Percentiles rank a stretch among this genome's conserved stretches.
Conservation (phyloP, 2,329 filamentous ascomycete species). For the Penicillium sp. region DNA sequence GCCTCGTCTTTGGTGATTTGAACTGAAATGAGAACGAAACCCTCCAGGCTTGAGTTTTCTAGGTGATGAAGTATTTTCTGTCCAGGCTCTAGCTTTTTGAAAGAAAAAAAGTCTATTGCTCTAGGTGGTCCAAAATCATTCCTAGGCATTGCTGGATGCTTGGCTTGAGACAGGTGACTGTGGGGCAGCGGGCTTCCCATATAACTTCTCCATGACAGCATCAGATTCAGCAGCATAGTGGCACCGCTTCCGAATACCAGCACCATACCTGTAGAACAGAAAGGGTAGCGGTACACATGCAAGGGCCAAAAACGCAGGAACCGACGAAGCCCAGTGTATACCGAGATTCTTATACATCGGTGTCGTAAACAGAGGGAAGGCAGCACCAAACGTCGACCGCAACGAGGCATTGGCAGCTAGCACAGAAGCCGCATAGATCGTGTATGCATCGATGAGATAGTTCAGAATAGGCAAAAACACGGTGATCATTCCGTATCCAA, state of each 20-base stretch:
- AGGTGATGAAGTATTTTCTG: too few relatives aligned
- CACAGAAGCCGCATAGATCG: constrained; percentile 17
- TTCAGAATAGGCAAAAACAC: constrained; percentile 29
- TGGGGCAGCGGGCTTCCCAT: not conserved
- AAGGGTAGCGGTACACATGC: constrained; percentile 15
- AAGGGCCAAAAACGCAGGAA: constrained; percentile 15
- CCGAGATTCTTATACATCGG: constrained; percentile 16
- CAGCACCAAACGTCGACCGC: constrained; percentile 12
- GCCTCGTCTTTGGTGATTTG: too few relatives aligned
- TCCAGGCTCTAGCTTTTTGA: too few relatives aligned
- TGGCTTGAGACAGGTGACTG: not conserved
- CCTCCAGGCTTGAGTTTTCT: too few relatives aligned
- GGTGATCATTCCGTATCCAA: constrained; percentile 57
- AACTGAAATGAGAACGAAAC: too few relatives aligned
- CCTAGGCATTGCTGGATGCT: too few relatives aligned
- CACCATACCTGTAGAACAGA: constrained; percentile 13
- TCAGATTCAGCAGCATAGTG: constrained; percentile 1
- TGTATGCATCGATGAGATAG: constrained; percentile 18
- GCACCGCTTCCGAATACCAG: constrained; percentile 5
- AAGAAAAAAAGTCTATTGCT: too few relatives aligned
- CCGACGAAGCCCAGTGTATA: constrained; percentile 17
- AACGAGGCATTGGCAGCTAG: constrained; percentile 11
- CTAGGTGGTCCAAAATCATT: too few relatives aligned
- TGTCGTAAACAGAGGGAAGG: constrained; percentile 14
- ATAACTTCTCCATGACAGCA: not conserved